Evolutionary conservation across 805 yeast species (phyloP).

Genomic region (Candida easanensis): DNA sequence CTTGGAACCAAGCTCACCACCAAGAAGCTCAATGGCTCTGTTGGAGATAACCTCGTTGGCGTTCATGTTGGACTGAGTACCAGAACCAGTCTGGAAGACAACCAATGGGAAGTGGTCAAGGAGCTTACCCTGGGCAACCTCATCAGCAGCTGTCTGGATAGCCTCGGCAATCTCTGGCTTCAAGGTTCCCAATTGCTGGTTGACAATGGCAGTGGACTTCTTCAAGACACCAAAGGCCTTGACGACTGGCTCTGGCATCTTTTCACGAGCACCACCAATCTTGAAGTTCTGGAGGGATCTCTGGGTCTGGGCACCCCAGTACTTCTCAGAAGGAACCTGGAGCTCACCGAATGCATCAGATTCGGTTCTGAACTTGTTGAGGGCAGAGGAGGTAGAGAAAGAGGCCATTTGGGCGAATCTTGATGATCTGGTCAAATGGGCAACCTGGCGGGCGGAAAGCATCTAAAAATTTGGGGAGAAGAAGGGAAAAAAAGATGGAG

Average conservation of each 20-base stretch:
- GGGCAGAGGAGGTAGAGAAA: constrained; percentile 12
- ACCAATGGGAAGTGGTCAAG: constrained; percentile 95
- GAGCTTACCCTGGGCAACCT: constrained; percentile 88
- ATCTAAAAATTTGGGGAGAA: not conserved
- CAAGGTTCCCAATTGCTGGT: constrained; percentile 73
- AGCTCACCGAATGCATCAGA: constrained; percentile 97
- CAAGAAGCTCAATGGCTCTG: constrained; percentile 94
- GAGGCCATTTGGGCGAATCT: constrained; percentile 6
- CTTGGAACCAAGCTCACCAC: constrained; percentile 91
- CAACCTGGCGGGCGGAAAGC: constrained; percentile 7
- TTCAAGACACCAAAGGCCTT: constrained; percentile 91
- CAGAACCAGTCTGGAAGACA: constrained; percentile 98
- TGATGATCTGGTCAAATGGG: not conserved
- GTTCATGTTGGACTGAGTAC: constrained; percentile 98
- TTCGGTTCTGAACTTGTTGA: constrained; percentile 54
- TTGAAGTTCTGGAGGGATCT: constrained; percentile 92
- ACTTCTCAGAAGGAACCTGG: constrained; percentile 79
- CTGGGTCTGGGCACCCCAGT: constrained; percentile 99
- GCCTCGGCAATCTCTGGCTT: constrained; percentile 83
- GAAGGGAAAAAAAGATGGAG: too few relatives aligned
- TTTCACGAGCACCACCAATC: constrained; percentile 90
- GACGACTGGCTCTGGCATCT: constrained; percentile 88
- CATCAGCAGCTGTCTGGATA: constrained; percentile 92
- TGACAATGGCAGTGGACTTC: constrained; percentile 92
- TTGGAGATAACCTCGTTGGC: constrained; percentile 98